Conservation (phyloP, 2,329 filamentous ascomycete species). For the Anthostomella pinea region DNA sequence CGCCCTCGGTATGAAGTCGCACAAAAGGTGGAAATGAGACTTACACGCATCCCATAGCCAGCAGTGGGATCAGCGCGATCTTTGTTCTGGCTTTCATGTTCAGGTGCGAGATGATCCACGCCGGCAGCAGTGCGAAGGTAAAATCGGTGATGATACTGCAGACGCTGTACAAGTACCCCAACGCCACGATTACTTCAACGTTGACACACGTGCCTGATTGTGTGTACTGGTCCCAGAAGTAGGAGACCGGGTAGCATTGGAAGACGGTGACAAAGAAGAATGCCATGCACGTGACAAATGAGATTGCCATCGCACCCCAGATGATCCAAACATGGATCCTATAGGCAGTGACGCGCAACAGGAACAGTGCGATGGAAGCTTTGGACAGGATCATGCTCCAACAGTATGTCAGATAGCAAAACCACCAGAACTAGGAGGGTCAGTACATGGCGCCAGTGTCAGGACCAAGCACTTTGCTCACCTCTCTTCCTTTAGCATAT, state of each 20-base stretch:
- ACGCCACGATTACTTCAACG: slow-evolving; percentile 39
- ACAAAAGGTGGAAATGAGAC: not conserved
- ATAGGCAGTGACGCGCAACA: slow-evolving; percentile 21
- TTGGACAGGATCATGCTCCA: slow-evolving; percentile 22
- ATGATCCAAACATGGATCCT: slow-evolving; percentile 18
- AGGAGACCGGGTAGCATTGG: slow-evolving; percentile 18
- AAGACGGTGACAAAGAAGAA: slow-evolving; percentile 26
- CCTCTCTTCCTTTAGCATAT: slow-evolving; percentile 34
- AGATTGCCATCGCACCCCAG: slow-evolving; percentile 15
- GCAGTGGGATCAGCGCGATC: slow-evolving; percentile 41
- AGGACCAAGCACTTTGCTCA: slow-evolving; percentile 13
- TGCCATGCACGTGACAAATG: slow-evolving; percentile 15
- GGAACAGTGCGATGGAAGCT: slow-evolving; percentile 21
- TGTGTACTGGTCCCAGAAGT: slow-evolving; percentile 20
- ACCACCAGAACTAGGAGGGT: slow-evolving; percentile 20
- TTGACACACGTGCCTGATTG: slow-evolving; percentile 25
- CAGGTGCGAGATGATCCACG: slow-evolving; percentile 45
- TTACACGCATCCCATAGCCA: slow-evolving; percentile 46
- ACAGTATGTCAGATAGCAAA: slow-evolving; percentile 22
- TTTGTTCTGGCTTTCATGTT: slow-evolving; percentile 48
- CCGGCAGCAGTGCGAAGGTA: slow-evolving; percentile 46
- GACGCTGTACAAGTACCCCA: slow-evolving; percentile 44
- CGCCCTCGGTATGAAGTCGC: not conserved
- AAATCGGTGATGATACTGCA: slow-evolving; percentile 48
- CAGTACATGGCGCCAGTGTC: not conserved